Percentiles rank a stretch among this genome's conserved stretches.
phyloP scores from a whole-genome alignment of 148 eudicot species.

The Vaccinium macrocarpon region DNA sequence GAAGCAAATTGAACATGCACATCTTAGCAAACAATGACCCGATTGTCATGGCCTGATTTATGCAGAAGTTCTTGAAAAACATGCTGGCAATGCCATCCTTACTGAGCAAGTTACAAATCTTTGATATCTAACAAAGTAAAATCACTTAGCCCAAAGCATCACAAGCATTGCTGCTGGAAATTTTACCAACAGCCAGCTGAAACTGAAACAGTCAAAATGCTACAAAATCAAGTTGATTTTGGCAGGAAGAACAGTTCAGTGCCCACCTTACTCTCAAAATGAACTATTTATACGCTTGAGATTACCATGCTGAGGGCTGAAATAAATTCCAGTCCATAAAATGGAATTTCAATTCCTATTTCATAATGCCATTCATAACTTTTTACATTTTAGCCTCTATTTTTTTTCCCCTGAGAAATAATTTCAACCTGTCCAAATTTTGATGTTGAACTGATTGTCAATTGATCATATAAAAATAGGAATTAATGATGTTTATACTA shows the following conservation, averaged over 20 bases:
- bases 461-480: background rate
- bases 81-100: background rate
- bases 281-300: background rate
- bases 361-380: background rate
- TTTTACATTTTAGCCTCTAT: background rate
- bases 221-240: background rate
- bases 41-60: background rate
- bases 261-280: background rate
- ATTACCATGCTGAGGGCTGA: background rate
- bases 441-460: background rate
- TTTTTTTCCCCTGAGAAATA: background rate
- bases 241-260: background rate
- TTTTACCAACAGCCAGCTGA: background rate
- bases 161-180: background rate
- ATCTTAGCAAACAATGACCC: background rate
- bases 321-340: background rate
- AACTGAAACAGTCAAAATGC: background rate
- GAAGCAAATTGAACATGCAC: background rate
- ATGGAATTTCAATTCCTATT: background rate
- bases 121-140: background rate
- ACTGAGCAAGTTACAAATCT: background rate
- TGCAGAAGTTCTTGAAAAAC: background rate
- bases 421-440: background rate
- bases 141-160: background rate
- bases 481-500: background rate